These are phyloP conservation scores for Monosporozyma siamensis DNA, from an alignment of 805 yeast species.

Conservation along the genomic window DNA sequence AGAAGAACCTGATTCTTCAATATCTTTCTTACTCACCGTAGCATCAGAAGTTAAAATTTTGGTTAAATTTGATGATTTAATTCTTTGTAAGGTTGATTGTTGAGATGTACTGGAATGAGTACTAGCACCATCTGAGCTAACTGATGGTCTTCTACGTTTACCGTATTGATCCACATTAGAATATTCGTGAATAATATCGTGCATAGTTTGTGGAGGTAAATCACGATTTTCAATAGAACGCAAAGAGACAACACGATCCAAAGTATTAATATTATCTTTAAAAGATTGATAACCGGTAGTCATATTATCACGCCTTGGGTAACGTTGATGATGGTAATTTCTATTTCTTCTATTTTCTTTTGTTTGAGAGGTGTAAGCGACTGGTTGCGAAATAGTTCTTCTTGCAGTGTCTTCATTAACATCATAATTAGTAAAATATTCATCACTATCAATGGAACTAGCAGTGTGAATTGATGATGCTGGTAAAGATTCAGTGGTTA, in stretches of 20 bases:
- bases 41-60: slow-evolving; percentile 31
- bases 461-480: slow-evolving; percentile 7
- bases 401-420: slow-evolving; percentile 4
- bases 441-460: slow-evolving; percentile 5
- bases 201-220: slow-evolving; percentile 35
- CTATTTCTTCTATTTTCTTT: background rate
- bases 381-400: slow-evolving; percentile 16
- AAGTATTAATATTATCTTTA: background rate
- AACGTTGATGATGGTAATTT: slow-evolving; percentile 4
- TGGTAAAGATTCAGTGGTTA: slow-evolving; percentile 6
- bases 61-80: slow-evolving; percentile 20
- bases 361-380: slow-evolving; percentile 15
- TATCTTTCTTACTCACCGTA: slow-evolving; percentile 24
- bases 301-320: background rate
- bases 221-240: slow-evolving; percentile 27
- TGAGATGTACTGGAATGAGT: background rate
- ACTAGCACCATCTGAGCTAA: background rate
- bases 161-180: slow-evolving; percentile 30
- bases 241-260: slow-evolving; percentile 3
- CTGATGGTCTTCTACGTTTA: slow-evolving; percentile 16
- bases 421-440: slow-evolving; percentile 1
- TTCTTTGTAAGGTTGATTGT: slow-evolving; percentile 9
- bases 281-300: background rate
- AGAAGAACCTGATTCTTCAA: slow-evolving; percentile 23
- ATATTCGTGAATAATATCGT: slow-evolving; percentile 43